phyloP scores from a whole-genome alignment of 352 stramenopile species.

The Globisporangium mamillatum region DNA sequence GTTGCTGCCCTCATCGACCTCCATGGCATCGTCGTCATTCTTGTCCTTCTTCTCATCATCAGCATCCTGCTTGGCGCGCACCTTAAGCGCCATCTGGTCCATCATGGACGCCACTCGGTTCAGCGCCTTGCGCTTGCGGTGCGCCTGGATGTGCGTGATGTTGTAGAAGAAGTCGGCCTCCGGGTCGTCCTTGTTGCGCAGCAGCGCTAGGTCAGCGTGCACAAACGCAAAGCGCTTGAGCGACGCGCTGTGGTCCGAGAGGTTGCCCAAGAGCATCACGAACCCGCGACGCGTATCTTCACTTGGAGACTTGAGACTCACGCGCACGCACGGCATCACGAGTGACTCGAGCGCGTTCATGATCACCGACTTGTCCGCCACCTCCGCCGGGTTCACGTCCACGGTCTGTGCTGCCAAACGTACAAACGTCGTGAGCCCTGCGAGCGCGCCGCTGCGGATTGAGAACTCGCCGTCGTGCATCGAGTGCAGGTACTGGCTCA shows the following conservation, averaged over 20 bases:
- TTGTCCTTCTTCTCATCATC: background rate
- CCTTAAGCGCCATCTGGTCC: slow-evolving; percentile 55
- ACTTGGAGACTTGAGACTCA: slow-evolving; percentile 70
- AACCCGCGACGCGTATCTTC: slow-evolving; percentile 85
- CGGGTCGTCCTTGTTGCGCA: slow-evolving; percentile 81
- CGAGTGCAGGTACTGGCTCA: slow-evolving; percentile 74
- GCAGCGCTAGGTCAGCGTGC: slow-evolving; percentile 59
- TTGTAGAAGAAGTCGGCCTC: slow-evolving; percentile 99
- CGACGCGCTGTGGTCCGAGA: slow-evolving; percentile 47
- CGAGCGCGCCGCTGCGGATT: slow-evolving; percentile 71
- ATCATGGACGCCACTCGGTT: slow-evolving; percentile 89
- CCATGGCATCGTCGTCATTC: slow-evolving; percentile 18
- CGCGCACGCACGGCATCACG: slow-evolving; percentile 86
- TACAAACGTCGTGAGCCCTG: slow-evolving; percentile 56
- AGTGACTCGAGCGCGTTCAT: slow-evolving; percentile 83
- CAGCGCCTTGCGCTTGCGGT: slow-evolving; percentile 92
- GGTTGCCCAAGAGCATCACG: slow-evolving; percentile 70
- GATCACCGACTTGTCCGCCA: slow-evolving; percentile 37
- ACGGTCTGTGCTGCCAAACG: slow-evolving; percentile 35
- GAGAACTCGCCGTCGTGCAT: slow-evolving; percentile 86
- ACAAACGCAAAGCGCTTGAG: slow-evolving; percentile 53
- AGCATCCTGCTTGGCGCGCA: slow-evolving; percentile 13
- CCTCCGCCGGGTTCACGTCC: slow-evolving; percentile 10
- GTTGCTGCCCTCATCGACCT: slow-evolving; percentile 12
- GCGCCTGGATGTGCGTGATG: slow-evolving; percentile 97